Evolutionary conservation across 2,329 filamentous ascomycete species (phyloP).

Genomic region (Gyromitra esculenta): DNA sequence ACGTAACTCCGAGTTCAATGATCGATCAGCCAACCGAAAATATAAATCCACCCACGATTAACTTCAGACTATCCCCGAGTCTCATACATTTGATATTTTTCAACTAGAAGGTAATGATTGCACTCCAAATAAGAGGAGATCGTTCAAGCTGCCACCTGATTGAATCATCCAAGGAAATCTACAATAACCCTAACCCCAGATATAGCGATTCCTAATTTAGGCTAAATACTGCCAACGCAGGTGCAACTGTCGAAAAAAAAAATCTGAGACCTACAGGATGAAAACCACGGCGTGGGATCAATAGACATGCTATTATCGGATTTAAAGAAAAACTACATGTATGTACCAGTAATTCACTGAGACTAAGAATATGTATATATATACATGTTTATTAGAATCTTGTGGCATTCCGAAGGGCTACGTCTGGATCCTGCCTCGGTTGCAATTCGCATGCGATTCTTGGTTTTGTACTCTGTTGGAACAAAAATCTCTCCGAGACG

Average conservation of each 20-base stretch:
- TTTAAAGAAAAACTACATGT: neutral
- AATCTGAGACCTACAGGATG: neutral
- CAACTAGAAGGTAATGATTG: neutral
- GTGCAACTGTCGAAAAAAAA: neutral
- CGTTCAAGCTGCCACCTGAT: neutral
- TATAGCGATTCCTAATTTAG: neutral
- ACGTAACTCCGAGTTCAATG: neutral
- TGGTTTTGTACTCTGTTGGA: conserved; percentile 11
- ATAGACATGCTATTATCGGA: too few species aligned
- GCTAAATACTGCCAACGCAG: neutral
- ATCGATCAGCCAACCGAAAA: neutral
- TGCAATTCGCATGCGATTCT: conserved; percentile 12
- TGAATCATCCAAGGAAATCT: neutral
- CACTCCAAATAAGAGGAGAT: neutral
- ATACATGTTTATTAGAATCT: neutral
- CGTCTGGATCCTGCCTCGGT: neutral
- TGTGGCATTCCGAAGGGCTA: neutral
- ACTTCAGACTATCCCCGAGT: neutral
- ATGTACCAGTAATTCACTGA: neutral
- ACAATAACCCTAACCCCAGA: conserved; percentile 13
- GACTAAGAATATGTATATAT: neutral
- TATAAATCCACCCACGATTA: neutral
- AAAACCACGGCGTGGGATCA: neutral
- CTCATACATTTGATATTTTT: neutral
- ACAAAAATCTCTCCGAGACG: conserved; percentile 21